Conservation (phyloP, 164 flowering plant genomes). For the Piper betle region DNA sequence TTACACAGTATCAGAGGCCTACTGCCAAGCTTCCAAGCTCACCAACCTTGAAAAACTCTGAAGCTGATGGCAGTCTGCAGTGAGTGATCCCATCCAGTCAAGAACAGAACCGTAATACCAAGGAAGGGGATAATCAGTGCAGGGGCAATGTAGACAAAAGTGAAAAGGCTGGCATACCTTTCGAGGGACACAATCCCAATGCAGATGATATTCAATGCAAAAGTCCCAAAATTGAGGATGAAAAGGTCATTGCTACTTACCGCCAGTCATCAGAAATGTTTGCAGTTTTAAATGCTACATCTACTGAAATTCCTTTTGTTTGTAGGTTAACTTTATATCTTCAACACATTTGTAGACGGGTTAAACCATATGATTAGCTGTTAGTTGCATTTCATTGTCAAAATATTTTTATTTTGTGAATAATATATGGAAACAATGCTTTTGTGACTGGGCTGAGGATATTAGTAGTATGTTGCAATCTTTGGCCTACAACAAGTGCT, state of each 20-base stretch:
- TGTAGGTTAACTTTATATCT: no score
- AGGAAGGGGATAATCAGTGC: conserved; percentile 23
- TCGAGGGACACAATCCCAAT: not conserved
- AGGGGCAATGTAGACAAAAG: conserved; percentile 21
- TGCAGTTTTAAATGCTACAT: not conserved
- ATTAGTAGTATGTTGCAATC: no score
- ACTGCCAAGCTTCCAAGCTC: conserved; percentile 6
- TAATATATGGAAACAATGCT: no score
- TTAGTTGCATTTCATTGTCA: no score
- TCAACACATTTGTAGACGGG: no score
- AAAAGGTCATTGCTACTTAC: conserved; percentile 16
- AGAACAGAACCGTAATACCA: conserved; percentile 15
- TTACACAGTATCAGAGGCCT: conserved; percentile 95
- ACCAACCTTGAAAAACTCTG: conserved; percentile 15
- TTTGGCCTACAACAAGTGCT: no score
- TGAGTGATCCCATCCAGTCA: conserved; percentile 15
- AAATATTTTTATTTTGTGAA: no score
- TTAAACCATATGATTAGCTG: no score
- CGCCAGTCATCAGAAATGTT: not conserved
- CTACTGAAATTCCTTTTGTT: no score
- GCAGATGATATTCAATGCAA: not conserved
- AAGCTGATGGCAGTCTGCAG: conserved; percentile 37
- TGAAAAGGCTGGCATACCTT: conserved; percentile 14
- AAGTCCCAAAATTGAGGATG: conserved; percentile 11
- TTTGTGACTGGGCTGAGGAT: no score